These are phyloP conservation scores for Boletus rubroflammeus DNA, from an alignment of 768 basidiomycete species.

Conservation along the genomic window DNA sequence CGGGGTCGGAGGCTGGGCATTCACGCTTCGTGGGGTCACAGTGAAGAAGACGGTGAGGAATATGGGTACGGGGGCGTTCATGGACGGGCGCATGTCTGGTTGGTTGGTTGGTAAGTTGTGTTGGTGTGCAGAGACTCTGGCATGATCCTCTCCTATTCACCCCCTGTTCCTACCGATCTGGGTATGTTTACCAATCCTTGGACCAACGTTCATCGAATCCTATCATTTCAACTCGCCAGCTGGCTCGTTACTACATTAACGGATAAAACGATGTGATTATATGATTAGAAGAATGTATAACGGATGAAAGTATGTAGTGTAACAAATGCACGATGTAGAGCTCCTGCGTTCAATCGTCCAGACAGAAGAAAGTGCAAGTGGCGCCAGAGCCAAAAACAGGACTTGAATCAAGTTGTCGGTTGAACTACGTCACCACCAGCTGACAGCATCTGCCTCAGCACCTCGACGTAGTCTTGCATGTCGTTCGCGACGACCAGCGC, in stretches of 20 bases:
- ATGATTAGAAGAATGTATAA: not conserved
- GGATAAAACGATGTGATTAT: not conserved
- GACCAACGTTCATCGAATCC: not conserved
- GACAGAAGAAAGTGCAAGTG: too few species aligned
- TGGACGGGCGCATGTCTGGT: not conserved
- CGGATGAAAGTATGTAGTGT: not conserved
- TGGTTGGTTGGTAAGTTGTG: not conserved
- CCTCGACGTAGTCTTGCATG: slow-evolving; percentile 6
- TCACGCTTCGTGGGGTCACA: not conserved
- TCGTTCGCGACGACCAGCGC: not conserved
- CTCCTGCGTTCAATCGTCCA: too few species aligned
- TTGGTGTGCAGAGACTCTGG: not conserved
- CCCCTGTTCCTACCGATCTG: not conserved
- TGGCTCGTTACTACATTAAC: not conserved
- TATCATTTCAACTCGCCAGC: not conserved
- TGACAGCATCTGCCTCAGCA: not conserved
- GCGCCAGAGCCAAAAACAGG: not conserved
- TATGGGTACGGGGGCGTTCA: not conserved
- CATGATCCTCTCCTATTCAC: not conserved
- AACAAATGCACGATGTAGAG: not conserved
- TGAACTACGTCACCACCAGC: not conserved
- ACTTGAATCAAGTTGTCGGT: too few species aligned
- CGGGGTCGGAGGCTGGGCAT: not conserved
- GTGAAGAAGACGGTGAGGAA: not conserved
- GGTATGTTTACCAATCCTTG: not conserved